Conservation (phyloP, 176 grass and related monocot species). For the Oryza brachyantha region DNA sequence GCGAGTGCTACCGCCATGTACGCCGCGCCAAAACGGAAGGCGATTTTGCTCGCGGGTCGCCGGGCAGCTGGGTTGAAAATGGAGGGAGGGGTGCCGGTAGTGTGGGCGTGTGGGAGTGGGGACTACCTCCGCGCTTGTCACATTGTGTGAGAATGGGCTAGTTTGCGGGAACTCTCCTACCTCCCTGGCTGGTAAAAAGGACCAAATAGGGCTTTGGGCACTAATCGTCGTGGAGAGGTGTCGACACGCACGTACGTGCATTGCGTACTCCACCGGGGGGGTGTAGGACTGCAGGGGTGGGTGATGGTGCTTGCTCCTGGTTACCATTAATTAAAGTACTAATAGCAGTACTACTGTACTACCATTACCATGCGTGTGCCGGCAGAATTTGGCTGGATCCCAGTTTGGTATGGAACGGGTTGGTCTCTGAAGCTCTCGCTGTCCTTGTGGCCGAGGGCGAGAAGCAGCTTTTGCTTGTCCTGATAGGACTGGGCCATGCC, state of each 20-base stretch:
- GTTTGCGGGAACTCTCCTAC: neutral
- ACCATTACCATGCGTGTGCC: neutral
- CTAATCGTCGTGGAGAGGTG: neutral
- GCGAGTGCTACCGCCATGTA: neutral
- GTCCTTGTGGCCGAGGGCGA: neutral
- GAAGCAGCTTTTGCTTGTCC: neutral
- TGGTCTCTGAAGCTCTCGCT: neutral
- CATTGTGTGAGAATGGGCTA: neutral
- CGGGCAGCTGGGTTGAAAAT: neutral
- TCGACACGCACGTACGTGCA: neutral
- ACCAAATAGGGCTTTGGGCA: slow-evolving; percentile 6
- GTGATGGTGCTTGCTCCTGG: neutral
- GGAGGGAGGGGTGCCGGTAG: neutral
- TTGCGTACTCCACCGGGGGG: neutral
- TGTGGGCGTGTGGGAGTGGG: neutral
- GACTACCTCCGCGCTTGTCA: neutral
- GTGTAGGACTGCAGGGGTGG: too few relatives aligned
- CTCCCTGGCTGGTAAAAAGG: neutral
- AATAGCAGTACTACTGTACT: too few relatives aligned
- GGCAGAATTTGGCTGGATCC: neutral
- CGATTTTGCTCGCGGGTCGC: neutral
- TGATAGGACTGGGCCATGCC: neutral
- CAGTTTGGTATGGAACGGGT: neutral
- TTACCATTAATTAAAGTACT: too few relatives aligned
- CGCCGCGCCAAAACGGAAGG: slow-evolving; percentile 6